phyloP scores from a whole-genome alignment of 805 yeast species.

The Candida ficus region DNA sequence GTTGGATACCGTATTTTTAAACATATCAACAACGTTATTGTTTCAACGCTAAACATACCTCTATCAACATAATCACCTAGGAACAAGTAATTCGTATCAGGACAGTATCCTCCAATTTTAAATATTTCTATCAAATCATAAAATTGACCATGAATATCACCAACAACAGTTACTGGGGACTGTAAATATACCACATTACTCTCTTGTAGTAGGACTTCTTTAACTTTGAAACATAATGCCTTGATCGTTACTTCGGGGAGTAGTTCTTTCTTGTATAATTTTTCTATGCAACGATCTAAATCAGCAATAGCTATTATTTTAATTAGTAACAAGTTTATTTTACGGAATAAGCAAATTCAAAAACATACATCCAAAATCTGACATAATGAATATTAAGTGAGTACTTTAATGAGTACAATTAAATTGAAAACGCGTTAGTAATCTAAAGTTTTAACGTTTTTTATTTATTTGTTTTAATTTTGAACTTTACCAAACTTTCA shows the following conservation, averaged over 20 bases:
- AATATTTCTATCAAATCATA: conserved; percentile 91
- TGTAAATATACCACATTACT: conserved; percentile 81
- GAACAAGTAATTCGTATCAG: conserved; percentile 88
- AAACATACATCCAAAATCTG: too few relatives aligned
- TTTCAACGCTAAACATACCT: conserved; percentile 90
- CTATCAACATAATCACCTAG: conserved; percentile 96
- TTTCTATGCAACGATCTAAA: conserved; percentile 67
- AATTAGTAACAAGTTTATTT: background rate
- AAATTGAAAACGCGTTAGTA: too few relatives aligned
- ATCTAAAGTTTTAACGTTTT: too few relatives aligned
- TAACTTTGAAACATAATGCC: conserved; percentile 74
- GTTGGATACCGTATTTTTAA: conserved; percentile 84
- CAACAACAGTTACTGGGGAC: conserved; percentile 92
- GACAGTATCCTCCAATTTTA: conserved; percentile 88
- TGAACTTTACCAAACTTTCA: too few relatives aligned
- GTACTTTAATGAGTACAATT: too few relatives aligned
- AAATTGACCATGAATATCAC: conserved; percentile 97
- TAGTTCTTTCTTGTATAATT: conserved; percentile 56
- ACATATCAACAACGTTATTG: conserved; percentile 77
- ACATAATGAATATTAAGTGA: too few relatives aligned
- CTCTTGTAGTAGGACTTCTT: conserved; percentile 72
- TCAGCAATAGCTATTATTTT: conserved; percentile 30
- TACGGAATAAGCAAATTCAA: too few relatives aligned
- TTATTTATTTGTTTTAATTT: too few relatives aligned
- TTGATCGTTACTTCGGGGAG: conserved; percentile 66